phyloP scores from a whole-genome alignment of 306 rosid genomes.

The Vigna hirtella region DNA sequence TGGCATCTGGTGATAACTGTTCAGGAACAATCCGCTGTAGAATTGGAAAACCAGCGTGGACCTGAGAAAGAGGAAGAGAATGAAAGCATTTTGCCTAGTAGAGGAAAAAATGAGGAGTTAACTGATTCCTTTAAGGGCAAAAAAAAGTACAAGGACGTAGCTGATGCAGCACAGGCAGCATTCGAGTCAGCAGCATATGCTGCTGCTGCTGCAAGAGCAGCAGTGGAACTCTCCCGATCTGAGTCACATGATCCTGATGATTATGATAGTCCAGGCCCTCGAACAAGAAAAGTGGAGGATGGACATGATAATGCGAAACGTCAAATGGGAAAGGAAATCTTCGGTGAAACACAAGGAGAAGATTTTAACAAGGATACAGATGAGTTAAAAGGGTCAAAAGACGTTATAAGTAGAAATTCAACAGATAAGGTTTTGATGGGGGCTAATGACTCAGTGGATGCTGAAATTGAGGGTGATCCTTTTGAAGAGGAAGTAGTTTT shows the following conservation, averaged over 20 bases:
- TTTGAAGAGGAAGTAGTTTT: slow-evolving; percentile 51
- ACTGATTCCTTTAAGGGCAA: slow-evolving; percentile 54
- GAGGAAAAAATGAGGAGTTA: slow-evolving; percentile 49
- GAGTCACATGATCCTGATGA: slow-evolving; percentile 64
- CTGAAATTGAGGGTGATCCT: slow-evolving; percentile 41
- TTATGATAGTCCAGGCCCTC: slow-evolving; percentile 50
- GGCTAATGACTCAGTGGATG: slow-evolving; percentile 22
- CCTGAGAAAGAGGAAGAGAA: slow-evolving; percentile 42
- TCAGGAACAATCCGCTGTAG: slow-evolving; percentile 56
- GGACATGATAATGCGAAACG: slow-evolving; percentile 42
- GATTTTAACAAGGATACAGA: slow-evolving; percentile 31
- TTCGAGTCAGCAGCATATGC: slow-evolving; percentile 91
- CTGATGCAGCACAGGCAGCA: slow-evolving; percentile 97
- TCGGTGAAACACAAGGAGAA: slow-evolving; percentile 38
- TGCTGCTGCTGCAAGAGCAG: slow-evolving; percentile 91
- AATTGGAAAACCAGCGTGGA: slow-evolving; percentile 49
- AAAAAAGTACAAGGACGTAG: slow-evolving; percentile 73
- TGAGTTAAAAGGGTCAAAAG: slow-evolving; percentile 45
- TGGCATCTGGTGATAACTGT: slow-evolving; percentile 30
- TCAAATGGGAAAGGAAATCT: slow-evolving; percentile 43
- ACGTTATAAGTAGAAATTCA: slow-evolving; percentile 51
- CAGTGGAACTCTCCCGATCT: slow-evolving; percentile 74
- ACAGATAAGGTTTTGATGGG: slow-evolving; percentile 44
- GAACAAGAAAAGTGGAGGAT: slow-evolving; percentile 38
- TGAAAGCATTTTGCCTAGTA: slow-evolving; percentile 41